Percentiles rank a stretch among this genome's conserved stretches.
phyloP scores from a whole-genome alignment of 768 basidiomycete genomes.

The Russula brevipes region DNA sequence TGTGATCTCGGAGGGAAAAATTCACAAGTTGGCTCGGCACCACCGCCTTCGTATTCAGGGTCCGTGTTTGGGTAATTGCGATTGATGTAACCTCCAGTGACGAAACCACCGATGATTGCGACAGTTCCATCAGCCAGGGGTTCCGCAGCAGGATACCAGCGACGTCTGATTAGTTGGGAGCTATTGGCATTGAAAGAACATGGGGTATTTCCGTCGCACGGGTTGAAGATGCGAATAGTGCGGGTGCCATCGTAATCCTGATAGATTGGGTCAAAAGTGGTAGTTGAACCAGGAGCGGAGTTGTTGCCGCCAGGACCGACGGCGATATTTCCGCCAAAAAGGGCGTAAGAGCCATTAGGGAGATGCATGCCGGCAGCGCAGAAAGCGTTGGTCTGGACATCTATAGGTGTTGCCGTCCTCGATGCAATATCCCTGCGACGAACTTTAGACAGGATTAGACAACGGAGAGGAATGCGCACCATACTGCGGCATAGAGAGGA shows the following conservation, averaged over 20 bases:
- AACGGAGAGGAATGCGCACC: conserved; percentile 35
- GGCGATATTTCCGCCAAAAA: conserved; percentile 77
- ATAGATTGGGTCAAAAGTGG: conserved; percentile 60
- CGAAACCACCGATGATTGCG: conserved; percentile 76
- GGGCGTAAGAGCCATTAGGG: conserved; percentile 69
- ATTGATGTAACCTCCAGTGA: conserved; percentile 75
- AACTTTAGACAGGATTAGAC: background rate
- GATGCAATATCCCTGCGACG: conserved; percentile 53
- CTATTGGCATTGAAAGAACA: conserved; percentile 71
- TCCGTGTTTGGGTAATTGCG: conserved; percentile 66
- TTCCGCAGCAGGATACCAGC: conserved; percentile 80
- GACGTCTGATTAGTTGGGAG: conserved; percentile 59
- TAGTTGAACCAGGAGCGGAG: conserved; percentile 40
- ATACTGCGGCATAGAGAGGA: conserved; percentile 70
- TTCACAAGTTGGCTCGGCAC: conserved; percentile 77
- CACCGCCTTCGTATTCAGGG: conserved; percentile 57
- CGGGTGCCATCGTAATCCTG: conserved; percentile 76
- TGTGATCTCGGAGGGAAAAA: conserved; percentile 64
- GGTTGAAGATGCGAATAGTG: conserved; percentile 76
- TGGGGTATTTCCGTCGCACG: conserved; percentile 52
- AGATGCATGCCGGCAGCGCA: conserved; percentile 81
- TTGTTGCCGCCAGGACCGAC: conserved; percentile 59
- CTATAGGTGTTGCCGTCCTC: conserved; percentile 59
- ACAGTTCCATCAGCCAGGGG: conserved; percentile 70
- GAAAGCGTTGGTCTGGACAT: conserved; percentile 68